Evolutionary conservation across 495 filamentous ascomycete species (phyloP).

Genomic region (Symbiotaphrina buchneri): DNA sequence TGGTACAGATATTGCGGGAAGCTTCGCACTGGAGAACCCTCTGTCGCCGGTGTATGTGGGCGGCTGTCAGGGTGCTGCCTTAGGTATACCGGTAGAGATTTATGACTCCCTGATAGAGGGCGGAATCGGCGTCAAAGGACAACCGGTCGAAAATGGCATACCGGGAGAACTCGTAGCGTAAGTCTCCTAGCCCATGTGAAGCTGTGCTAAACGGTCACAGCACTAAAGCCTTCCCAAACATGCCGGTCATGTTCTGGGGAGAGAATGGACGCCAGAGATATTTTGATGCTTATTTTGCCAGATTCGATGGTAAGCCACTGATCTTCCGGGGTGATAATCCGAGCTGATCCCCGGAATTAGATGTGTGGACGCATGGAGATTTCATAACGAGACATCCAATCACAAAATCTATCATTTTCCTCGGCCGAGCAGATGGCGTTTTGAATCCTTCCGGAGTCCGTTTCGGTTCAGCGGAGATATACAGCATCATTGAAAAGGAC

Average conservation of each 20-base stretch:
- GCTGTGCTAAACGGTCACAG: neutral
- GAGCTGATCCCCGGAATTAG: too few relatives aligned
- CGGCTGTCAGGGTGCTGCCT: slow-evolving; percentile 36
- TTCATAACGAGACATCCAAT: slow-evolving; percentile 47
- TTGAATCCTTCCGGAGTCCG: slow-evolving; percentile 73
- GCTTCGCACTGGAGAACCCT: slow-evolving; percentile 44
- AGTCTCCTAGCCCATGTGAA: slow-evolving; percentile 1
- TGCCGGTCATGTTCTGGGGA: slow-evolving; percentile 52
- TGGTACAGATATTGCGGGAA: slow-evolving; percentile 56
- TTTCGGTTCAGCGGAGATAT: slow-evolving; percentile 59
- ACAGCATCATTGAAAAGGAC: slow-evolving; percentile 42
- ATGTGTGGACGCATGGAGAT: slow-evolving; percentile 68
- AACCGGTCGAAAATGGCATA: slow-evolving; percentile 29
- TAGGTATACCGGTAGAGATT: slow-evolving; percentile 42
- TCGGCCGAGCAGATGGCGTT: slow-evolving; percentile 74
- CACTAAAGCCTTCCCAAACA: slow-evolving; percentile 43
- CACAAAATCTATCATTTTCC: slow-evolving; percentile 40
- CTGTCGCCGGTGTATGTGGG: slow-evolving; percentile 50
- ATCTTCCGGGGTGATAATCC: too few relatives aligned
- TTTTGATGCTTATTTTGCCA: slow-evolving; percentile 46
- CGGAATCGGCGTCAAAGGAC: slow-evolving; percentile 25
- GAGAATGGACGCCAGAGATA: slow-evolving; percentile 31
- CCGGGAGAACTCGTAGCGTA: slow-evolving; percentile 50
- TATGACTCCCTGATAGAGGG: slow-evolving; percentile 36
- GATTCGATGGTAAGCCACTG: slow-evolving; percentile 24